A percentile compares a stretch with the other conserved stretches of the same genome.
phyloP scores from a whole-genome alignment of 1,284 basidiomycete species.

The Cutaneotrichosporon curvatum region DNA sequence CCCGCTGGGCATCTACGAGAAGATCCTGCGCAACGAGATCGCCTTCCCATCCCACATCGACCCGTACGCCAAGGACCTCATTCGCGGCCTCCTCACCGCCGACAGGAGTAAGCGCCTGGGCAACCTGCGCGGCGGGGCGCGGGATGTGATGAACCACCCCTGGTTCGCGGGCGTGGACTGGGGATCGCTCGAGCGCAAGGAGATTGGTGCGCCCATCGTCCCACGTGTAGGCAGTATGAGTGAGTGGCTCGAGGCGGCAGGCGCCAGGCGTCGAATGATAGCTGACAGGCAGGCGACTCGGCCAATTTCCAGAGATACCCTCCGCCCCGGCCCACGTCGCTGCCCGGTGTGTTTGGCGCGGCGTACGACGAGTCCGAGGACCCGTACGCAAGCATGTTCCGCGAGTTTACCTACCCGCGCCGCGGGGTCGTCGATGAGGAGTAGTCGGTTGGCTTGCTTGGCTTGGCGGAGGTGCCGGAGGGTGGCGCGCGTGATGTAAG shows the following conservation, averaged over 20 bases:
- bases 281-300: constrained; percentile 37
- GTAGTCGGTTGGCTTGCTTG: constrained; percentile 1
- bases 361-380: constrained; percentile 34
- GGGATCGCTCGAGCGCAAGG: constrained; percentile 45
- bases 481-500: too few relatives aligned
- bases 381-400: constrained; percentile 40
- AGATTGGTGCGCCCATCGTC: constrained; percentile 50
- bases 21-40: constrained; percentile 47
- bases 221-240: constrained; percentile 47
- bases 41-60: constrained; percentile 50
- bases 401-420: constrained; percentile 32
- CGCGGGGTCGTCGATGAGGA: constrained; percentile 11
- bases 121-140: constrained; percentile 48
- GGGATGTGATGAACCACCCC: constrained; percentile 49
- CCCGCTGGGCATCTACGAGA: constrained; percentile 47
- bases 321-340: constrained; percentile 43
- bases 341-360: constrained; percentile 44
- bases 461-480: too few relatives aligned
- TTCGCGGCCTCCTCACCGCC: constrained; percentile 47
- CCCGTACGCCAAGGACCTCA: constrained; percentile 48
- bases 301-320: constrained; percentile 48
- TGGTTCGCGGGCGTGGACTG: constrained; percentile 52
- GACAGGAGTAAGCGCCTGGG: constrained; percentile 49
- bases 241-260: constrained; percentile 21
- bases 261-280: neutral